Percentiles rank a stretch among this genome's conserved stretches.
These are phyloP conservation scores for Bjerkandera adusta DNA, from an alignment of 1,284 basidiomycete genomes.

Conservation along the genomic window DNA sequence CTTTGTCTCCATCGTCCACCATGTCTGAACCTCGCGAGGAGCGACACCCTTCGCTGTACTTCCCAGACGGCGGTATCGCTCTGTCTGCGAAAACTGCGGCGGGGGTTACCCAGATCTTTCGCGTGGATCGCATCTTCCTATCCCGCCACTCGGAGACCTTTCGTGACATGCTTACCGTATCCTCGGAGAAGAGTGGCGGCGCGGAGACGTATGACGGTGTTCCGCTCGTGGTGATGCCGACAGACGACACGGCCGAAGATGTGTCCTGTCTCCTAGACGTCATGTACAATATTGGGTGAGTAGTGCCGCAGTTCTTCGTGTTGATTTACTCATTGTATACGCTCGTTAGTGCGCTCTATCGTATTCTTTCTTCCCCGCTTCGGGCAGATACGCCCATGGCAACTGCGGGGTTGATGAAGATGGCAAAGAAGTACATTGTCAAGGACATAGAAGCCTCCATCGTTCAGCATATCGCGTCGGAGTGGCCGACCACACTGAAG, in stretches of 20 bases:
- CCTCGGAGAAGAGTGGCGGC: not conserved
- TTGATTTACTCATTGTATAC: not conserved
- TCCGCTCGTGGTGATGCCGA: constrained; percentile 7
- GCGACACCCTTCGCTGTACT: constrained; percentile 5
- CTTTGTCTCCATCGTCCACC: no score
- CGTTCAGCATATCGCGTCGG: constrained; percentile 6
- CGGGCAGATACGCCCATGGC: not conserved
- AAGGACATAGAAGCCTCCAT: not conserved
- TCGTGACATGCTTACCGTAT: constrained; percentile 6
- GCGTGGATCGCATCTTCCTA: constrained; percentile 15
- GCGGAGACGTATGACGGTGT: constrained; percentile 9
- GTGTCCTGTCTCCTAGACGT: constrained; percentile 8
- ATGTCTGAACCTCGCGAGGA: no score
- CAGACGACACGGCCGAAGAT: constrained; percentile 10
- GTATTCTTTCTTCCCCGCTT: not conserved
- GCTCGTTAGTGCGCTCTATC: not conserved
- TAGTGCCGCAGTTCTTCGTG: not conserved
- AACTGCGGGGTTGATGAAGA: not conserved
- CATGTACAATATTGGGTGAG: constrained; percentile 13
- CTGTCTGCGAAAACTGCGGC: constrained; percentile 1
- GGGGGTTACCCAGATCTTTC: not conserved
- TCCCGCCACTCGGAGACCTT: constrained; percentile 10
- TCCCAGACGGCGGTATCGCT: constrained; percentile 10
- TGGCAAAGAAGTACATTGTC: constrained; percentile 1
- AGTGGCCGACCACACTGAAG: constrained; percentile 14